Conservation (phyloP, 2,329 filamentous ascomycete species). For the Fusarium compactum region DNA sequence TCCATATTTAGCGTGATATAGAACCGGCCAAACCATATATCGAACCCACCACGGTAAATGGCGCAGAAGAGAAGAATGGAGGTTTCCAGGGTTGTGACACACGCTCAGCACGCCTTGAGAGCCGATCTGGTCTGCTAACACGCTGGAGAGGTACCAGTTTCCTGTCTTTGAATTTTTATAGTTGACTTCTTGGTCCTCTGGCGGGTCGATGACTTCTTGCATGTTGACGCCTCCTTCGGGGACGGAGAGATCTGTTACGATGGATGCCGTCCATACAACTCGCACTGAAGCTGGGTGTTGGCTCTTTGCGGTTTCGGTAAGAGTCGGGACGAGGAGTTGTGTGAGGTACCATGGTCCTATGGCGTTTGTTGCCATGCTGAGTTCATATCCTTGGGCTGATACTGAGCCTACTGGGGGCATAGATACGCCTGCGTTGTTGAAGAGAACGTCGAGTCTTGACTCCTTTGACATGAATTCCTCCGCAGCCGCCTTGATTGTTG, state of each 20-base stretch:
- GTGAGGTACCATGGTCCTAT: constrained; percentile 35
- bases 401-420: constrained; percentile 24
- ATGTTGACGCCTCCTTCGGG: constrained; percentile 25
- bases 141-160: constrained; percentile 27
- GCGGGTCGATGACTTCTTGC: neutral
- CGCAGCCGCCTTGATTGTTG: constrained; percentile 6
- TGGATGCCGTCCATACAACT: constrained; percentile 28
- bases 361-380: constrained; percentile 35
- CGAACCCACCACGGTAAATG: constrained; percentile 20
- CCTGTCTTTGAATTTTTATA: constrained; percentile 34
- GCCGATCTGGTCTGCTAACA: constrained; percentile 10
- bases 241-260: constrained; percentile 17
- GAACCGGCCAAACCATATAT: neutral
- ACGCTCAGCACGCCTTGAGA: constrained; percentile 21
- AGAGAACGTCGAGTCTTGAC: constrained; percentile 23
- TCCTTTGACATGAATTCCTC: constrained; percentile 21
- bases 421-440: constrained; percentile 38
- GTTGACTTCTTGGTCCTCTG: constrained; percentile 10
- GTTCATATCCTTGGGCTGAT: constrained; percentile 32
- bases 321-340: constrained; percentile 19
- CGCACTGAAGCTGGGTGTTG: constrained; percentile 17
- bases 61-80: constrained; percentile 19
- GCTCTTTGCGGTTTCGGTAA: constrained; percentile 5
- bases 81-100: constrained; percentile 28
- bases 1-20: constrained; percentile 26